phyloP scores from a whole-genome alignment of 306 rosid species.

The Herpetospermum pedunculosum region DNA sequence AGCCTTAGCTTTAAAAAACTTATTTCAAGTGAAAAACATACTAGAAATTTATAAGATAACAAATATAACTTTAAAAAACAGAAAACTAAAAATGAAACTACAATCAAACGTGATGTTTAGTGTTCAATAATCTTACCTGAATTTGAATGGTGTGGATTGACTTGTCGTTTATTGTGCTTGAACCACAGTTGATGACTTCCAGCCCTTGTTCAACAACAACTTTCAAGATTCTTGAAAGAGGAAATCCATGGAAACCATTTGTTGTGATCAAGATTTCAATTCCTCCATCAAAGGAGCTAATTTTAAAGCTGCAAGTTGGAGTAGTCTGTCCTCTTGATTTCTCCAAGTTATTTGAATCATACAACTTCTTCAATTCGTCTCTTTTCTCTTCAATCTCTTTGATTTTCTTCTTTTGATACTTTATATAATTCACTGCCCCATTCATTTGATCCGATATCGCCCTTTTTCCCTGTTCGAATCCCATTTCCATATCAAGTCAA shows the following conservation, averaged over 20 bases:
- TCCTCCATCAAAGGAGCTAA: neutral
- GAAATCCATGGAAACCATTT: constrained; percentile 10
- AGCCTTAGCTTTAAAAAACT: too few relatives aligned
- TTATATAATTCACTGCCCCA: constrained; percentile 53
- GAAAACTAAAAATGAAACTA: neutral
- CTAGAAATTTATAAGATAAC: neutral
- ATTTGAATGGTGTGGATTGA: constrained; percentile 29
- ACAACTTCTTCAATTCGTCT: constrained; percentile 29
- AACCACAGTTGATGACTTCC: constrained; percentile 26
- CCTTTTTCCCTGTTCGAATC: constrained; percentile 61
- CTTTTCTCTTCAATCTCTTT: constrained; percentile 27
- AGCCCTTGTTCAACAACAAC: constrained; percentile 26
- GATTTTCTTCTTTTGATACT: constrained; percentile 30
- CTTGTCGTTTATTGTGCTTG: constrained; percentile 25
- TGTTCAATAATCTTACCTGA: constrained; percentile 19
- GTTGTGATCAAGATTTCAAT: constrained; percentile 27
- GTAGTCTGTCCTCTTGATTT: neutral
- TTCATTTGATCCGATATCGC: constrained; percentile 53
- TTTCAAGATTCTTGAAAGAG: constrained; percentile 23
- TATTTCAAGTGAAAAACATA: too few relatives aligned
- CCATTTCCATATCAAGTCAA: neutral
- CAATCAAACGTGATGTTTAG: neutral
- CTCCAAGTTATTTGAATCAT: neutral
- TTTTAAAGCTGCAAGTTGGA: neutral
- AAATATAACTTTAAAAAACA: neutral